These are phyloP conservation scores for Piper longum DNA, from an alignment of 164 flowering plant genomes.

Conservation along the genomic window DNA sequence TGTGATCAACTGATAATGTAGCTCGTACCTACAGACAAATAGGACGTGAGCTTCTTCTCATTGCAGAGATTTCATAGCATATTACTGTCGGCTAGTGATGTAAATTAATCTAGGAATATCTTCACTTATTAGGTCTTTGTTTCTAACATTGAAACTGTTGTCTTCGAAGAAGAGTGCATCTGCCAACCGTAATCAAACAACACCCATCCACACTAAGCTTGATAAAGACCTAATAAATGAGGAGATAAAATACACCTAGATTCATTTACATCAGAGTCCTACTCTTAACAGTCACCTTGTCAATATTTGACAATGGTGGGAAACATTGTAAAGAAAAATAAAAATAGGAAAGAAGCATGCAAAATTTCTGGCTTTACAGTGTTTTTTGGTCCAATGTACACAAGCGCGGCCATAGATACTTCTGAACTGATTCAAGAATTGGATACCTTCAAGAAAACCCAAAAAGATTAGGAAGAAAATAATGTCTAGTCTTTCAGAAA, in stretches of 20 bases:
- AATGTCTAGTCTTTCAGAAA: not conserved
- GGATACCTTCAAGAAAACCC: slow-evolving; percentile 43
- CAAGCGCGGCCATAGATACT: slow-evolving; percentile 80
- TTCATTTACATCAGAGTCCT: not conserved
- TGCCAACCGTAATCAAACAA: no score
- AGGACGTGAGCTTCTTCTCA: not conserved
- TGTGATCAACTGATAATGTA: slow-evolving; percentile 88
- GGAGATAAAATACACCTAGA: not conserved
- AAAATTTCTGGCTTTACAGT: slow-evolving; percentile 29
- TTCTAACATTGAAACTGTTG: no score
- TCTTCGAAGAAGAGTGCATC: no score
- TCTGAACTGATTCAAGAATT: slow-evolving; percentile 51
- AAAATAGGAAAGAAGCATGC: not conserved
- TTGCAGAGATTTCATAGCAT: not conserved
- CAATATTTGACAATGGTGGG: not conserved
- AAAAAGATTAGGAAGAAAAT: slow-evolving; percentile 1
- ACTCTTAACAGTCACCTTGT: no score
- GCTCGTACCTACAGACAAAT: slow-evolving; percentile 45
- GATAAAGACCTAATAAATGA: not conserved
- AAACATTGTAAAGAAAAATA: no score
- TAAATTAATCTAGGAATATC: no score
- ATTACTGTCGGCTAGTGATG: no score
- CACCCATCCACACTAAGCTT: no score
- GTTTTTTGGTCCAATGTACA: slow-evolving; percentile 53
- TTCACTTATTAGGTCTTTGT: no score